phyloP scores from a whole-genome alignment of 345 rosid genomes.

The Clarkia xantiana region DNA sequence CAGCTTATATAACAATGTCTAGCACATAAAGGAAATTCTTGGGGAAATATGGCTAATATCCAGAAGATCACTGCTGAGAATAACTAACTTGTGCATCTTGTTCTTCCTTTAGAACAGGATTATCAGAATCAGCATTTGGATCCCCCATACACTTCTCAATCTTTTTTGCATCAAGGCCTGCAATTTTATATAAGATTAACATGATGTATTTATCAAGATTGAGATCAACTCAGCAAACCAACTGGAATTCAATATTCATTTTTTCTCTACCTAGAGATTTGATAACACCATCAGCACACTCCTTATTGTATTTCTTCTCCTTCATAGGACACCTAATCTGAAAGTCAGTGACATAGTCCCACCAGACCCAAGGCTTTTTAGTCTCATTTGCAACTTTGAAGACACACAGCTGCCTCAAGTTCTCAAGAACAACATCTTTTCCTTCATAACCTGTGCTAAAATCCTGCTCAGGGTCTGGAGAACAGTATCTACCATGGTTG shows the following conservation, averaged over 20 bases:
- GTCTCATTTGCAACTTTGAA: constrained; percentile 72
- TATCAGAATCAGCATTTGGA: constrained; percentile 59
- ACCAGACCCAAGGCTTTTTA: constrained; percentile 83
- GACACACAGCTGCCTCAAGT: constrained; percentile 83
- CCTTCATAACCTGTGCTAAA: constrained; percentile 87
- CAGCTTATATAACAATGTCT: neutral
- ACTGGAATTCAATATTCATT: neutral
- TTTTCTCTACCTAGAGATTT: constrained; percentile 56
- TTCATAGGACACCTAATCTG: constrained; percentile 96
- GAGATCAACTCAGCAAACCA: neutral
- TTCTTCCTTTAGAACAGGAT: constrained; percentile 79
- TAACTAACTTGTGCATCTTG: constrained; percentile 78
- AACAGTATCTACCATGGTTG: constrained; percentile 92
- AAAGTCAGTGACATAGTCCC: constrained; percentile 95
- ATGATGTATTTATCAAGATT: neutral
- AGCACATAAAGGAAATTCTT: neutral
- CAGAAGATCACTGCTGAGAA: neutral
- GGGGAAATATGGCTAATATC: no score
- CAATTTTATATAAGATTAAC: neutral
- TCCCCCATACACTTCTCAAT: constrained; percentile 93
- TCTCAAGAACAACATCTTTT: constrained; percentile 83
- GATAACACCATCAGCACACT: constrained; percentile 64
- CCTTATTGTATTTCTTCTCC: constrained; percentile 72
- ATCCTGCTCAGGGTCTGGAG: constrained; percentile 98
- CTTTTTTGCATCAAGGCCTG: constrained; percentile 64